Base-by-base conservation (phyloP, 2,329 filamentous ascomycete genomes). In the Coniochaeta ligniaria region DNA sequence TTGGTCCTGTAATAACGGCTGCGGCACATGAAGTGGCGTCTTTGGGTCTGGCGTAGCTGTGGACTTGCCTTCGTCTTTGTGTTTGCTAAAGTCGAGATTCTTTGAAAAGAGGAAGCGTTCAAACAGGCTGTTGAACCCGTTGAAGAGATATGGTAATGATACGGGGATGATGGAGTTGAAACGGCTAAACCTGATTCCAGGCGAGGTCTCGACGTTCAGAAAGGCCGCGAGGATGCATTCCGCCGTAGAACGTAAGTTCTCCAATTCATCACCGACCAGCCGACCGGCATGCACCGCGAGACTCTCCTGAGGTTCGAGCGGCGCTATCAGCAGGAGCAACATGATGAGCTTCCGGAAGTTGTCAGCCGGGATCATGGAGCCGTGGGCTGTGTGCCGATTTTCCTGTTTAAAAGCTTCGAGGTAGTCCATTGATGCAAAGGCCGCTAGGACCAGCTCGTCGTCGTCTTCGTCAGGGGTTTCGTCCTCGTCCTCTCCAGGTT, bases 81-180 rank as follows among this genome's bases (percentile, higher is more conserved):
- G 77, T 68, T 82, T 85, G 2, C 83, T 84, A 59, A 90, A 82
- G 65, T 90, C 85, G 24, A 91, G 76, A 64, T 87, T 87, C 66
- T 87, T 88, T 28, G 87, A 88, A 66, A 91, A 92, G 28, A 92
- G 79, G 65, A 92, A 91, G 69, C 88, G 86, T 65, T 91, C 88
- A 69, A 91, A 92, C 1, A 92, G 74, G 1, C 85, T 80, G 63
- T 83, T 85, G 63, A 92, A 81, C 0, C 87, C 86, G 59, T 82
- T 76, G 68, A 92, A 91, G 0, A 92, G 73, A 66, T 84, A 85
- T 1, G 88, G 88, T 59, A 88, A 79, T 54, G 82, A 82, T 35
- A 78, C 74, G 11, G 84, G 81, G 60, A 90, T 76, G 35, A 88
- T 79, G 6, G 76, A 74, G 68, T 82, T 80, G 74, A 90, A 90